These are phyloP conservation scores for Phialocephala sp. DNA, from an alignment of 2,329 filamentous ascomycete species.

Conservation along the genomic window DNA sequence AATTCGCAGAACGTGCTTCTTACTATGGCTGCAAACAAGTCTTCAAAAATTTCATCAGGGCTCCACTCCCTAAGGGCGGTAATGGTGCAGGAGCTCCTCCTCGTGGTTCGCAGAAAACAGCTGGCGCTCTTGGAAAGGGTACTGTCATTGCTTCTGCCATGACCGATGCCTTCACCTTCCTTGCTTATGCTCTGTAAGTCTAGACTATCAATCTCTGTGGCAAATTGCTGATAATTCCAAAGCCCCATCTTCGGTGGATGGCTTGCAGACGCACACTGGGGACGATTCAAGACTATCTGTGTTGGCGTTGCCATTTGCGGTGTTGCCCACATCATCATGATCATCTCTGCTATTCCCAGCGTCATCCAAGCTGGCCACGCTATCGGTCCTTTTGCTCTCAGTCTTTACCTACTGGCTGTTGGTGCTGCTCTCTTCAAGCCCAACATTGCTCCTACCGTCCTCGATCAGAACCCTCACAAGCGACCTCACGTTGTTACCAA, in stretches of 20 bases:
- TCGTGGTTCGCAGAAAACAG: constrained; percentile 40
- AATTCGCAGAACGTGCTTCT: constrained; percentile 78
- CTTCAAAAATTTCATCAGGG: constrained; percentile 67
- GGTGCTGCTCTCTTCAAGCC: constrained; percentile 68
- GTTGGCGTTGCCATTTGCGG: constrained; percentile 56
- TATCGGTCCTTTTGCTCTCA: constrained; percentile 45
- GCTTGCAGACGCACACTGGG: constrained; percentile 63
- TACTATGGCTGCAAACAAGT: constrained; percentile 72
- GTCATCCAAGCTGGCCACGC: constrained; percentile 43
- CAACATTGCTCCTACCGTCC: constrained; percentile 68
- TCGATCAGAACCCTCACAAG: constrained; percentile 58
- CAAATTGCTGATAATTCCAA: constrained; percentile 4
- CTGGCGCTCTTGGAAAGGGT: constrained; percentile 65
- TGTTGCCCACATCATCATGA: constrained; percentile 55
- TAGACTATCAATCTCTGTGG: background rate
- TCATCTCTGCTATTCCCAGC: constrained; percentile 42
- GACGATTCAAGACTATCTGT: constrained; percentile 68
- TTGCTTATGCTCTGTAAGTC: constrained; percentile 50
- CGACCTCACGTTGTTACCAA: constrained; percentile 51
- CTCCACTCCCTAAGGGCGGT: constrained; percentile 56
- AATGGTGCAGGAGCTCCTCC: constrained; percentile 35
- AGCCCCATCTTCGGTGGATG: constrained; percentile 56
- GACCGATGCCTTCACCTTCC: constrained; percentile 56
- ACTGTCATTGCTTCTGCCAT: constrained; percentile 58
- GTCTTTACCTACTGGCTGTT: constrained; percentile 30